phyloP scores from a whole-genome alignment of 1,139 yeast genomes.

The Taphrina flavorubra region DNA sequence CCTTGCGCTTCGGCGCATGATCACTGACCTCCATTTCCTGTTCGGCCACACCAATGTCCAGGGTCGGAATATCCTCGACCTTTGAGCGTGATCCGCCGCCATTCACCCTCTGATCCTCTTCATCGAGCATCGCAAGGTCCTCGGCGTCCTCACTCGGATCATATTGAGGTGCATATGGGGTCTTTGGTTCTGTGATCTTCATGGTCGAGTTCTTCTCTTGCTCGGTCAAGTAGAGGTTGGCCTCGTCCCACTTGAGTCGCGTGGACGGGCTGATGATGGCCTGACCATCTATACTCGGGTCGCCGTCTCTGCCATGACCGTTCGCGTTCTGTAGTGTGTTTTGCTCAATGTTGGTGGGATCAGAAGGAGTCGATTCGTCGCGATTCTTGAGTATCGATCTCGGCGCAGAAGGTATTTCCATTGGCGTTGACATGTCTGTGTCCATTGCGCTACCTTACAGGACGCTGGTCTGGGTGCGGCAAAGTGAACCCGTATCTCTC shows the following conservation, averaged over 20 bases:
- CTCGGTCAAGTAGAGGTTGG: slow-evolving; percentile 68
- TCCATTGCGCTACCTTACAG: no score
- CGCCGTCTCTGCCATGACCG: slow-evolving; percentile 17
- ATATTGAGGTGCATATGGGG: slow-evolving; percentile 94
- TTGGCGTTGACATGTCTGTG: background rate
- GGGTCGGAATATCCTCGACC: slow-evolving; percentile 43
- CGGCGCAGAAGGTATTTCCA: background rate
- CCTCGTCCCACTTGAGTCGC: slow-evolving; percentile 75
- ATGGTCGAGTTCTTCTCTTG: slow-evolving; percentile 74
- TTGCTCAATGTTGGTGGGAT: slow-evolving; percentile 17
- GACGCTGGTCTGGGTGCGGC: no score
- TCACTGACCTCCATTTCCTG: slow-evolving; percentile 36
- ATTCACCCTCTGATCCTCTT: slow-evolving; percentile 56
- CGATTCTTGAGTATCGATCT: slow-evolving; percentile 27
- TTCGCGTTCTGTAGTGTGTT: slow-evolving; percentile 35
- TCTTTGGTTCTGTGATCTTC: slow-evolving; percentile 95
- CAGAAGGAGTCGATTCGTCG: slow-evolving; percentile 11
- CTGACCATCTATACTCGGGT: slow-evolving; percentile 3
- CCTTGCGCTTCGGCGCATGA: slow-evolving; percentile 47
- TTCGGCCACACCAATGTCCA: slow-evolving; percentile 44
- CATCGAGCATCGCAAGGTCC: slow-evolving; percentile 58
- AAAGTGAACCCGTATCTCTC: no score
- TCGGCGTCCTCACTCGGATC: slow-evolving; percentile 85
- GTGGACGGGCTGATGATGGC: slow-evolving; percentile 21
- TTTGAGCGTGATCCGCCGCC: slow-evolving; percentile 37